phyloP scores from a whole-genome alignment of 805 yeast species.

The Hemisphaericaspora nanyangensis region DNA sequence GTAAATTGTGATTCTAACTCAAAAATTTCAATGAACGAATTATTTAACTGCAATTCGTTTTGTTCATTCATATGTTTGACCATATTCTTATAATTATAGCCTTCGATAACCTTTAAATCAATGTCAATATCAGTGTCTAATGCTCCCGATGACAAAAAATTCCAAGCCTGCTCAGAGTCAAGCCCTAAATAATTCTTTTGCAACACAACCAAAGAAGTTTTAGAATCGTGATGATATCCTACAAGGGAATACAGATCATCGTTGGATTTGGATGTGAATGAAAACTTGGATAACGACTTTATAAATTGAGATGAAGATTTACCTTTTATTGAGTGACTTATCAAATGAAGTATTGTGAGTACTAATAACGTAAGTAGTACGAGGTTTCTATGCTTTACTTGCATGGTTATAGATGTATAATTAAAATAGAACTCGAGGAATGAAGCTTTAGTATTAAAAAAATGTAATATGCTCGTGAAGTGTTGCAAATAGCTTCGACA shows the following conservation, averaged over 20 bases:
- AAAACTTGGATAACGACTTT: constrained; percentile 1
- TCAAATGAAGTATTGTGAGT: constrained; percentile 4
- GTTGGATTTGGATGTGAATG: constrained; percentile 1
- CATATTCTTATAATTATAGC: constrained; percentile 15
- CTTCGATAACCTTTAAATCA: constrained; percentile 14
- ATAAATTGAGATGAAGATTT: neutral
- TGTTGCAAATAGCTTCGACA: too few species aligned
- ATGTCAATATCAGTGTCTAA: constrained; percentile 4
- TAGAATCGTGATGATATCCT: constrained; percentile 14
- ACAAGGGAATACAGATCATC: constrained; percentile 7
- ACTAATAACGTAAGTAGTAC: constrained; percentile 2
- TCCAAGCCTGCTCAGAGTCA: constrained; percentile 11
- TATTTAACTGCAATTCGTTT: constrained; percentile 5
- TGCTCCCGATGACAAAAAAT: constrained; percentile 8
- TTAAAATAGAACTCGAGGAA: too few species aligned
- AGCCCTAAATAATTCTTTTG: constrained; percentile 9
- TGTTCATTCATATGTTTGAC: constrained; percentile 3
- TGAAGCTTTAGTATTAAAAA: too few species aligned
- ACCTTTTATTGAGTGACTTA: constrained; percentile 1
- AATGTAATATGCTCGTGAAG: too few species aligned
- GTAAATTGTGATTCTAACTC: constrained; percentile 14
- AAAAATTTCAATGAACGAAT: constrained; percentile 7
- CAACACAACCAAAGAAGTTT: constrained; percentile 12
- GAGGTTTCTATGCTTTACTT: neutral
- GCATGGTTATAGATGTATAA: neutral